phyloP scores from a whole-genome alignment of 2,329 filamentous ascomycete species.

The Podosphaera xanthii region DNA sequence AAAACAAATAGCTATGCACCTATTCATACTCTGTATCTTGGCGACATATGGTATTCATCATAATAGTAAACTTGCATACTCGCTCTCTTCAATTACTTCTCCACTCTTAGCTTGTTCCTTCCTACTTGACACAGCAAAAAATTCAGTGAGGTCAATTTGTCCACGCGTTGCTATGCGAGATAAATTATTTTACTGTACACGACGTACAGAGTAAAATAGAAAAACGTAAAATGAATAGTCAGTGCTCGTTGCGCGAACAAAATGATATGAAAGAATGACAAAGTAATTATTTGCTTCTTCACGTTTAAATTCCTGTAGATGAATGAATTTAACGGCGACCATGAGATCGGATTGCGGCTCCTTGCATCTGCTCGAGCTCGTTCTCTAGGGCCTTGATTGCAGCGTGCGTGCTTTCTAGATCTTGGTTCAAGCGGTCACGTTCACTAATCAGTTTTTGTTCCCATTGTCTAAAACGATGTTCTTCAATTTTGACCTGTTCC shows the following conservation, averaged over 20 bases:
- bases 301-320: background rate
- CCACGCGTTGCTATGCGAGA: too few relatives aligned
- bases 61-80: too few relatives aligned
- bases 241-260: background rate
- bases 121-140: too few relatives aligned
- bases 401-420: constrained; percentile 92
- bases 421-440: constrained; percentile 98
- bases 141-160: too few relatives aligned
- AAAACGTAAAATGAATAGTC: too few relatives aligned
- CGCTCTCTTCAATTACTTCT: too few relatives aligned
- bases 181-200: too few relatives aligned
- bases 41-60: too few relatives aligned
- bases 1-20: too few relatives aligned
- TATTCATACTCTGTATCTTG: too few relatives aligned
- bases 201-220: too few relatives aligned
- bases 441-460: constrained; percentile 99
- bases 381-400: constrained; percentile 76
- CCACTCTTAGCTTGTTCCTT: too few relatives aligned
- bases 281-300: constrained; percentile 13
- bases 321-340: constrained; percentile 49
- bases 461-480: constrained; percentile 97
- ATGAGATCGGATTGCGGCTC: constrained; percentile 70
- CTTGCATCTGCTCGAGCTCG: constrained; percentile 86
- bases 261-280: constrained; percentile 10
- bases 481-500: constrained; percentile 99